Percentiles rank a stretch among this genome's conserved stretches.
Evolutionary conservation across 208 protist genomes (phyloP).

Genomic region (Histomonas meleagridis): DNA sequence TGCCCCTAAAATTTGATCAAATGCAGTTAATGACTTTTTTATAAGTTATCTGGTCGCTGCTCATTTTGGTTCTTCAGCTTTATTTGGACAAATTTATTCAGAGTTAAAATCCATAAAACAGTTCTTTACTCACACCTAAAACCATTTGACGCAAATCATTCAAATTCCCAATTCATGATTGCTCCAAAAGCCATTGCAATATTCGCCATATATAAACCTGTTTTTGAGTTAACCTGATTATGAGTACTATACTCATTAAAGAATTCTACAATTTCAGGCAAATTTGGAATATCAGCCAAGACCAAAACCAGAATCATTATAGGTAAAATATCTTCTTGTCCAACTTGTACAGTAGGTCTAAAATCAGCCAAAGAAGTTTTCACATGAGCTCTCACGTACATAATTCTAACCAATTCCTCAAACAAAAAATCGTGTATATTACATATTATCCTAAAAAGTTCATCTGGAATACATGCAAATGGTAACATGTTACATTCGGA

Average conservation of each 20-base stretch:
- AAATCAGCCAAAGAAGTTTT: neutral
- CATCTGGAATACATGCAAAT: neutral
- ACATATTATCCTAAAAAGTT: neutral
- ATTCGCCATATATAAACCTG: neutral
- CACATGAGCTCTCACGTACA: neutral
- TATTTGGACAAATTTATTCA: too few relatives aligned
- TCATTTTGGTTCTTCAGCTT: too few relatives aligned
- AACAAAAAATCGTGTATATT: neutral
- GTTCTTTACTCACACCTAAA: too few relatives aligned
- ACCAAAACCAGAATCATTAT: neutral
- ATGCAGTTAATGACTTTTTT: too few relatives aligned
- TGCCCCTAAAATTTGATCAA: too few relatives aligned
- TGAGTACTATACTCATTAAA: neutral
- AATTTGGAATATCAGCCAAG: neutral
- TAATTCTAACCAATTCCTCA: neutral
- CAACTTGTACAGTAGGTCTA: neutral
- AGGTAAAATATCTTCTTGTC: neutral
- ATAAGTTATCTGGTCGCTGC: too few relatives aligned
- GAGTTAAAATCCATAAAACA: too few relatives aligned
- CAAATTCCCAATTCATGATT: conserved; percentile 10
- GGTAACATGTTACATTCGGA: neutral
- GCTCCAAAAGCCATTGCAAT: neutral
- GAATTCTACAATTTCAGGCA: neutral
- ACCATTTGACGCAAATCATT: neutral
- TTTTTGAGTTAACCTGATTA: neutral